Base-by-base conservation (phyloP, 805 yeast species). In the Cyberlindnera mycetangii region DNA sequence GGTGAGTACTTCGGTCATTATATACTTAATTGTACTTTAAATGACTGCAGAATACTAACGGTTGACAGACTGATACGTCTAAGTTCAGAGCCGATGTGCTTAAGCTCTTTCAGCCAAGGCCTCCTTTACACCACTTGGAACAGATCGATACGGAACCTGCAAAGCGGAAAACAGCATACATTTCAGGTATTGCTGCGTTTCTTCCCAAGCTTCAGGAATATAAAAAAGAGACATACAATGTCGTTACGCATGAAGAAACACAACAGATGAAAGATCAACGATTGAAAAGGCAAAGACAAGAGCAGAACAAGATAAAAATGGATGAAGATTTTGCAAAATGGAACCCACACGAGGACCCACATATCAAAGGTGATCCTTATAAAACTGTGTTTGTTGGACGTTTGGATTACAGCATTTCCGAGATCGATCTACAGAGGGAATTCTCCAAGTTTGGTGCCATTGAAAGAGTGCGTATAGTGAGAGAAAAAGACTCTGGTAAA, bases 361-460 rank as follows among this genome's bases (percentile, higher is more conserved):
- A 80, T 34, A 68, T 81, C 12, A 62, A 66, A 16, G 85, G 84
- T 1, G 95, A 89, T 58, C 95, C 97, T 1, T 81, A 75, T 57
- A 70, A 72, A 47, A 92, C 97, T 0, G 71, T 92, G 3, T 89
- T 93, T 60, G 74, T 92, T 7, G 83, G 85, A 0, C 68, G 97
- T 42, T 65, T 92, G 36, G 78, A 78, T 37, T 89, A 84, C 58
- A 65, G 67, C 4, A 67, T 77, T 10, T 76, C 78, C 0, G 96
- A 89, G 55, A 61, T 79, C 10, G 93, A 89, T 38, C 61, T 92
- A 24, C 81, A 81, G 31, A 73, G 74, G 45, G 73, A 68, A 31
- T 85, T 89, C 53, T 63, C 73, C 20, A 70, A 68, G 48, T 89
- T 69, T 66, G 98, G 97, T 0, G 74, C 76, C 7, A 79, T 92